Base-by-base conservation (phyloP, 202 grass and related monocot genomes). In the Alloteropsis angusta region DNA sequence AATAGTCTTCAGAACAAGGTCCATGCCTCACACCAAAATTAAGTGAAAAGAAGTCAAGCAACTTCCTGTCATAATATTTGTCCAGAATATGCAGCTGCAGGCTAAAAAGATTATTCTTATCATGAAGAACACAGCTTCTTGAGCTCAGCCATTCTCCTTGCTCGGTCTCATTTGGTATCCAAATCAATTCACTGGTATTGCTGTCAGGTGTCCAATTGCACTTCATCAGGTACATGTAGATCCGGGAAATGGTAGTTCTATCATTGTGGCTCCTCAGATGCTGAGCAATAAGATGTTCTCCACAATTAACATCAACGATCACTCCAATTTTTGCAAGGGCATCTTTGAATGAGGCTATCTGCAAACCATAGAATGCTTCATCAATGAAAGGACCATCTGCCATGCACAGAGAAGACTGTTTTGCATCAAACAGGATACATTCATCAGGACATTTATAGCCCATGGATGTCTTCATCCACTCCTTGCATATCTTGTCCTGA, bases 341-440 rank as follows among this genome's bases (percentile, higher is more conserved):
- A 42, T 80, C 68, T 68, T 82, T 85, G 44, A 86, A 93, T 17
- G 43, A 72, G 1, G 44, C 17, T 68, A 96, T 74, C 42, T 84
- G 58, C 2, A 75, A 49, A 14, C 87, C 89, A 76, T 96, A 96
- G 30, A 96, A 96, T 6, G 53, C 66, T 53, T 90, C 85, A 86
- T 96, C 85, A 4, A 96, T 96, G 71, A 96, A 96, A 60, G 93
- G 89, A 1, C 89, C 89, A 68, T 92, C 89, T 61, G 70, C 79
- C 21, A 46, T 68, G 53, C 17, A 22, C 38, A 96, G 32, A 15
- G 58, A 25, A 74, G 67, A 73, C 44, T 37, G 53, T 21, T 57
- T 81, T 2, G 80, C 46, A 80, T 88, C 87, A 88, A 87, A 93
- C 7, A 97, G 65, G 57, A 97, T 77, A 52, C 87, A 85, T 7